Base-by-base conservation (phyloP, 148 eudicot species). In the Polygonum maritimum region DNA sequence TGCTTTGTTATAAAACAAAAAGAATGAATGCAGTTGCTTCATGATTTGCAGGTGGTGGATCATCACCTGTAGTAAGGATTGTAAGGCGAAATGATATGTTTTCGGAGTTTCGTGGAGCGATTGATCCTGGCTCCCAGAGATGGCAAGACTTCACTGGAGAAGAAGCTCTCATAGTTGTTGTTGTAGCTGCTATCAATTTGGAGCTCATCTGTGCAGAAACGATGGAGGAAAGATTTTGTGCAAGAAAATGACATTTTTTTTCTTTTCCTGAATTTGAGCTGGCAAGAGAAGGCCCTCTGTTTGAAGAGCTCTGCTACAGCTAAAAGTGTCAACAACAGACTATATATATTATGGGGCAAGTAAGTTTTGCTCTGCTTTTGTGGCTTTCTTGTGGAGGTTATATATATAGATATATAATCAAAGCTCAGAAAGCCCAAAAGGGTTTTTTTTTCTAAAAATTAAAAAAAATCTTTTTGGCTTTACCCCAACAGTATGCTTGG, bases 41-140 rank as follows among this genome's bases (percentile, higher is more conserved):
- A 26, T 26, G 13, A 33, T 67, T 12, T 38, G 4, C 7, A 5
- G 51, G 57, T 33, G 9, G 16, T 47, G 52, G 38, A 12, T 49
- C 11, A 33, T 83, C 40, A 93, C 97, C 98, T 88, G 76, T 89
- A 90, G 38, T 79, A 83, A 40, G 94, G 88, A 80, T 82, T 75
- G 54, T 83, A 93, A 35, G 98, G 98, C 2, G 91, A 89, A 26
- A 93, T 73, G 54, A 87, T 83, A 75, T 71, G 78, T 69, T 78
- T 86, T 7, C 89, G 69, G 35, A 88, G 94, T 45, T 81, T 82
- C 22, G 84, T 77, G 7, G 87, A 41, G 40, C 78, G 88, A 73
- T 89, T 89, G 79, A 87, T 86, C 74, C 89, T 80, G 76, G 97
- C 94, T 73, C 98, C 98, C 10, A 93, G 94, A 36, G 97, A 88